Conservation (phyloP, 257 asterid genomes). For the Capsicum pubescens region DNA sequence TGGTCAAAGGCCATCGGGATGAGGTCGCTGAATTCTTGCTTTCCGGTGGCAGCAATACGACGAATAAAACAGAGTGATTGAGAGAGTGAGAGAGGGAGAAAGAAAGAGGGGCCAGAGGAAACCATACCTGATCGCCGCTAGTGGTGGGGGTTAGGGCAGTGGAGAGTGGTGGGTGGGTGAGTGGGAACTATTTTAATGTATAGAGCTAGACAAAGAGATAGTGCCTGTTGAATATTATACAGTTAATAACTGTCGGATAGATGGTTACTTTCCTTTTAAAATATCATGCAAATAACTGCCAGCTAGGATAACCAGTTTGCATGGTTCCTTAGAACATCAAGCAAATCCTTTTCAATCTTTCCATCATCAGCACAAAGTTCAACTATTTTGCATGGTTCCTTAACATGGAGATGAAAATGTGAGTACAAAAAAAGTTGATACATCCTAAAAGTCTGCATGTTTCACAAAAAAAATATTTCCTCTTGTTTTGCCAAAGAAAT, state of each 20-base stretch:
- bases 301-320: neutral
- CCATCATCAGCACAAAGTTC: neutral
- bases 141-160: neutral
- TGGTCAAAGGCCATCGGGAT: neutral
- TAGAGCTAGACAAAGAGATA: neutral
- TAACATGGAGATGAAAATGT: neutral
- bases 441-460: constrained; percentile 14
- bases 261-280: neutral
- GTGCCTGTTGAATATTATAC: neutral
- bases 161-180: neutral
- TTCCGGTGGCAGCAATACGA: neutral
- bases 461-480: neutral
- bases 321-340: neutral
- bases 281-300: neutral
- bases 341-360: neutral
- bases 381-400: neutral
- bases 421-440: neutral
- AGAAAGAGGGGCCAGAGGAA: neutral
- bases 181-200: neutral
- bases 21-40: neutral
- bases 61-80: neutral
- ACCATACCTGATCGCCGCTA: neutral
- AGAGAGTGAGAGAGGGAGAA: neutral
- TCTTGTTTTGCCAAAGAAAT: neutral
- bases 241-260: neutral